Evolutionary conservation across 2,329 filamentous ascomycete species (phyloP).

Genomic region (Trichoderma asperellum): DNA sequence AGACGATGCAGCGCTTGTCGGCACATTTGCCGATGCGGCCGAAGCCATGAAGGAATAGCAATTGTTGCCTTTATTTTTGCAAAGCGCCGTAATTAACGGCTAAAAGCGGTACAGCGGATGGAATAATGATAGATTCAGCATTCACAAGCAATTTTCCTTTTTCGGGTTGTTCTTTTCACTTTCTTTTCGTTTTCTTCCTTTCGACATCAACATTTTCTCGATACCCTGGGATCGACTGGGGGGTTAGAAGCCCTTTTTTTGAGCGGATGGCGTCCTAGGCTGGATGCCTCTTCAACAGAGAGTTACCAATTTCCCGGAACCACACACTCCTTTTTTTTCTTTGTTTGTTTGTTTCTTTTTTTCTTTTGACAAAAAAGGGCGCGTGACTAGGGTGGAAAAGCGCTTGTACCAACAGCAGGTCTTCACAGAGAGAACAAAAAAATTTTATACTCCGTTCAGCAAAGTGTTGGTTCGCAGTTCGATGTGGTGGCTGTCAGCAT

Average conservation of each 20-base stretch:
- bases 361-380: constrained; percentile 14
- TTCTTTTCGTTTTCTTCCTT: neutral
- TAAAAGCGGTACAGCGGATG: constrained; percentile 7
- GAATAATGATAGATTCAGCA: constrained; percentile 11
- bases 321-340: constrained; percentile 23
- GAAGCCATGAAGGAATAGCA: constrained; percentile 50
- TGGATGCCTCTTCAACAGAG: constrained; percentile 22
- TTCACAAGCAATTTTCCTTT: constrained; percentile 6
- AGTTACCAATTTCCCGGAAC: constrained; percentile 27
- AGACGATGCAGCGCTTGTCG: constrained; percentile 53
- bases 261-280: constrained; percentile 18
- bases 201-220: constrained; percentile 9
- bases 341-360: neutral
- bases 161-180: neutral
- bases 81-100: neutral
- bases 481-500: neutral
- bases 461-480: neutral
- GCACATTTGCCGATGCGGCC: constrained; percentile 64
- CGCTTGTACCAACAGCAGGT: constrained; percentile 29
- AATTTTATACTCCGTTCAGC: constrained; percentile 8
- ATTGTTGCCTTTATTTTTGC: neutral
- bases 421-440: neutral
- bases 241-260: neutral
- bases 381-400: constrained; percentile 26
- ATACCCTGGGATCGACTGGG: constrained; percentile 23